These are phyloP conservation scores for Aschersonia sp. DNA, from an alignment of 2,329 filamentous ascomycete genomes.

Conservation along the genomic window DNA sequence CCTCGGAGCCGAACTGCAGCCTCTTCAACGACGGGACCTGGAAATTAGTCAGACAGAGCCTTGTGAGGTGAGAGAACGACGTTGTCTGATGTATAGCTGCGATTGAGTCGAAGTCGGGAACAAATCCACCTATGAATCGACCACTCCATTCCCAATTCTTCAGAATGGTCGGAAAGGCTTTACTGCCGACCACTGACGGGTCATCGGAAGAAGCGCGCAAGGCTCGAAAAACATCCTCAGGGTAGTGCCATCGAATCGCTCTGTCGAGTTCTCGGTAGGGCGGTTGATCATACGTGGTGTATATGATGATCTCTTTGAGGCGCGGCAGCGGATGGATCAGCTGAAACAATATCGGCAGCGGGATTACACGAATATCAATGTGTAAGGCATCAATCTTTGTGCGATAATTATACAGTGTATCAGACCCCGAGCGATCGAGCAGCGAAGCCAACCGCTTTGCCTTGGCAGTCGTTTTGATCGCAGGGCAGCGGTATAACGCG, in stretches of 20 bases:
- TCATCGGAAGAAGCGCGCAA: conserved; percentile 36
- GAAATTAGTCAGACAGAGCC: conserved; percentile 48
- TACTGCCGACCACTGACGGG: conserved; percentile 17
- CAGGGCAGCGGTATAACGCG: conserved; percentile 56
- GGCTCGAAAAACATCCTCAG: conserved; percentile 47
- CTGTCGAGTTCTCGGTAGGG: conserved; percentile 47
- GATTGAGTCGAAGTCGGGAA: conserved; percentile 33
- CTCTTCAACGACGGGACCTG: conserved; percentile 36
- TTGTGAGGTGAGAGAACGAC: conserved; percentile 41
- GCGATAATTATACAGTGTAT: conserved; percentile 47
- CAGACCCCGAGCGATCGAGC: conserved; percentile 36
- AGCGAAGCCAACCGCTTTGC: conserved; percentile 31
- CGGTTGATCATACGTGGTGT: conserved; percentile 52
- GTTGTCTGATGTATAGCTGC: conserved; percentile 35
- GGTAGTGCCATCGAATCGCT: conserved; percentile 55
- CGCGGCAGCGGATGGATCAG: conserved; percentile 52
- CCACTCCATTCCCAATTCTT: conserved; percentile 49
- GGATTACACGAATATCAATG: conserved; percentile 54
- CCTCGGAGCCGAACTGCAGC: conserved; percentile 18
- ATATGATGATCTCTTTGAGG: conserved; percentile 56
- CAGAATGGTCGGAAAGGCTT: conserved; percentile 20
- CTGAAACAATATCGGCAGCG: conserved; percentile 24
- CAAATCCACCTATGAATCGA: conserved; percentile 34
- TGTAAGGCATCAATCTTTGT: conserved; percentile 57
- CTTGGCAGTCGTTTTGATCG: conserved; percentile 35